These are phyloP conservation scores for Notholithocarpus densiflorus DNA, from an alignment of 306 rosid species.

Conservation along the genomic window DNA sequence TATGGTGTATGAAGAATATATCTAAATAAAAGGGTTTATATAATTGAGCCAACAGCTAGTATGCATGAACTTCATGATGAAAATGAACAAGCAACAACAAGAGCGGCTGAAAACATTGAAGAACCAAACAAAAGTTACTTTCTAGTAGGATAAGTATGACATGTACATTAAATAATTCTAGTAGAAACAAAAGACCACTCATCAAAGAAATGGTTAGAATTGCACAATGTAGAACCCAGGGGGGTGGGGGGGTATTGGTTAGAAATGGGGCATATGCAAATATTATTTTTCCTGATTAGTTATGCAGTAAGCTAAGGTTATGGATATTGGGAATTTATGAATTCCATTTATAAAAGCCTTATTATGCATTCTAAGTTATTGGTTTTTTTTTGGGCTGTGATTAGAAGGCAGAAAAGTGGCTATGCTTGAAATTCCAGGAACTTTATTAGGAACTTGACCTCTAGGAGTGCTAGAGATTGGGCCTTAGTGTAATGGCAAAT, in stretches of 20 bases:
- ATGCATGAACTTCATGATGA: background rate
- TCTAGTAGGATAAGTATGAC: background rate
- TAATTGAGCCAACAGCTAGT: background rate
- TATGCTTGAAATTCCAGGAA: too few relatives aligned
- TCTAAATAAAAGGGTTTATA: background rate
- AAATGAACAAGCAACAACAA: background rate
- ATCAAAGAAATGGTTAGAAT: background rate
- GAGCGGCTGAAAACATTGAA: background rate
- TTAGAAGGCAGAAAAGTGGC: background rate
- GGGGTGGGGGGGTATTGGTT: too few relatives aligned
- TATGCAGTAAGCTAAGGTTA: too few relatives aligned
- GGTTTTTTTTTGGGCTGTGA: too few relatives aligned
- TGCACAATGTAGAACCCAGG: too few relatives aligned
- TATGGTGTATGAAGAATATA: conserved; percentile 1
- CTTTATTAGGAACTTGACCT: background rate
- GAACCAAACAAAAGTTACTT: background rate
- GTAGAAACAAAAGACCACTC: background rate
- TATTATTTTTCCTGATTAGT: too few relatives aligned
- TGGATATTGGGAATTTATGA: too few relatives aligned
- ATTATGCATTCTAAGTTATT: too few relatives aligned
- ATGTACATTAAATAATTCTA: background rate
- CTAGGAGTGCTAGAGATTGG: background rate
- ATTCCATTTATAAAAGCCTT: too few relatives aligned
- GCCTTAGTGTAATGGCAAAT: too few relatives aligned
- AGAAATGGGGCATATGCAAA: too few relatives aligned